Evolutionary conservation across 371 early-diverging fungal genomes (phyloP).

Genomic region (Mucor circinelloides): DNA sequence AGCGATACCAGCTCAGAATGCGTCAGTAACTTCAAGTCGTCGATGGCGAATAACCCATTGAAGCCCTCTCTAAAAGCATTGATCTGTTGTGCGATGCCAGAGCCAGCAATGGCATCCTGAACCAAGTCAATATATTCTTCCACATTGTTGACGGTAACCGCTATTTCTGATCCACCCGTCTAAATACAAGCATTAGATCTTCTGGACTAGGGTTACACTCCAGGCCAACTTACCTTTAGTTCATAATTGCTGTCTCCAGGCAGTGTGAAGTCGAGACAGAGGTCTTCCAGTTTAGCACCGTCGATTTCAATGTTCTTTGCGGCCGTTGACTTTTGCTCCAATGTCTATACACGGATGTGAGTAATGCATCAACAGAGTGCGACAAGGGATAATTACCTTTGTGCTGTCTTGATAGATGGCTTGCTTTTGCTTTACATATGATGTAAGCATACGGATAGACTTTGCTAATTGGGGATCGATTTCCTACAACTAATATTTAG

Average conservation of each 20-base stretch:
- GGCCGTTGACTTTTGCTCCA: conserved; percentile 34
- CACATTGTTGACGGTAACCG: conserved; percentile 77
- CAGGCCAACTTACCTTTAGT: conserved; percentile 46
- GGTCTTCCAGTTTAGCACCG: conserved; percentile 59
- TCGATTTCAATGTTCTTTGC: conserved; percentile 52
- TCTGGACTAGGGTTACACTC: no score
- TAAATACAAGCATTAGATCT: conserved; percentile 12
- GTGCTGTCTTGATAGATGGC: conserved; percentile 52
- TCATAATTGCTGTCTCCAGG: conserved; percentile 74
- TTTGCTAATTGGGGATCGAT: conserved; percentile 72
- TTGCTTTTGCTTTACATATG: conserved; percentile 57
- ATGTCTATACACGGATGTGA: not conserved
- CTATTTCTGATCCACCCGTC: conserved; percentile 61
- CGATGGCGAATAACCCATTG: conserved; percentile 72
- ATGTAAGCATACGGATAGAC: conserved; percentile 68
- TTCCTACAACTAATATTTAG: conserved; percentile 36
- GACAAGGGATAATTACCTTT: conserved; percentile 9
- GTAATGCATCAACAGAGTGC: not conserved
- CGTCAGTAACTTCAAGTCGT: conserved; percentile 69
- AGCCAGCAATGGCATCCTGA: conserved; percentile 67
- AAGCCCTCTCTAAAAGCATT: conserved; percentile 84
- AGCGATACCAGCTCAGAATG: conserved; percentile 73
- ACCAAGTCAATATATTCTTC: conserved; percentile 73
- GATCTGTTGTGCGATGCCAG: conserved; percentile 76
- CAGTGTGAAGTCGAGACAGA: conserved; percentile 84